Percentiles rank a stretch among this genome's conserved stretches.
phyloP scores from a whole-genome alignment of 371 early-diverging fungal species.

The Amoeboaphelidium protococcarum region DNA sequence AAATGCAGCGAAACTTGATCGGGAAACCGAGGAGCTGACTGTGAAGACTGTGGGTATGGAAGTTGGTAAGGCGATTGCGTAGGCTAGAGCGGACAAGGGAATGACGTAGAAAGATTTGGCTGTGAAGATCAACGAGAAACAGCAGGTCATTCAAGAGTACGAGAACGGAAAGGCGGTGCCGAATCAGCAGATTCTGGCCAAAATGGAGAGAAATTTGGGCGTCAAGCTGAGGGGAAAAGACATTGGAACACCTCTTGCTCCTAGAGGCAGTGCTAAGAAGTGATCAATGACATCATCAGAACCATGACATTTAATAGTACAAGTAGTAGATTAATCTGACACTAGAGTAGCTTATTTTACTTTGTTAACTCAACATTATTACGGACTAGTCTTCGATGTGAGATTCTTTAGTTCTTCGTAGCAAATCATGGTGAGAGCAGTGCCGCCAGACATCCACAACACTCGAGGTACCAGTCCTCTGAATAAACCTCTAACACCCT shows the following conservation, averaged over 20 bases:
- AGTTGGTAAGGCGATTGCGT: slow-evolving; percentile 59
- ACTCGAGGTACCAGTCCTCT: not conserved
- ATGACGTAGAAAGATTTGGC: slow-evolving; percentile 58
- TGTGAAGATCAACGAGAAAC: slow-evolving; percentile 45
- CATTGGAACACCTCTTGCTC: slow-evolving; percentile 39
- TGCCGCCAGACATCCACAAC: not conserved
- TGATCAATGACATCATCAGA: too few relatives aligned
- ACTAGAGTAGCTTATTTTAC: too few relatives aligned
- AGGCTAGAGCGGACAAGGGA: slow-evolving; percentile 42
- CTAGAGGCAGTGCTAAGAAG: slow-evolving; percentile 1
- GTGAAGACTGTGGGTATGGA: slow-evolving; percentile 28
- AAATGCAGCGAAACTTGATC: slow-evolving; percentile 57
- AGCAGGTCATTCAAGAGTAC: slow-evolving; percentile 46
- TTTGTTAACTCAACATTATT: too few relatives aligned
- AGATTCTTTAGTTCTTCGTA: not conserved
- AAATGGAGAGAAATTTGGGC: slow-evolving; percentile 48
- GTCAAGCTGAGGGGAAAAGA: slow-evolving; percentile 73
- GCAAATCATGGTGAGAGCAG: not conserved
- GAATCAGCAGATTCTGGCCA: slow-evolving; percentile 68
- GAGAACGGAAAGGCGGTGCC: slow-evolving; percentile 59
- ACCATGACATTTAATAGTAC: too few relatives aligned
- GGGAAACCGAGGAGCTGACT: slow-evolving; percentile 47
- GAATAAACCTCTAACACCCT: not conserved
- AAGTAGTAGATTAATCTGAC: too few relatives aligned
- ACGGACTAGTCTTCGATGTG: not conserved